A percentile compares a stretch with the other conserved stretches of the same genome.
phyloP scores from a whole-genome alignment of 2,329 filamentous ascomycete genomes.

The Arthroderma sp. region DNA sequence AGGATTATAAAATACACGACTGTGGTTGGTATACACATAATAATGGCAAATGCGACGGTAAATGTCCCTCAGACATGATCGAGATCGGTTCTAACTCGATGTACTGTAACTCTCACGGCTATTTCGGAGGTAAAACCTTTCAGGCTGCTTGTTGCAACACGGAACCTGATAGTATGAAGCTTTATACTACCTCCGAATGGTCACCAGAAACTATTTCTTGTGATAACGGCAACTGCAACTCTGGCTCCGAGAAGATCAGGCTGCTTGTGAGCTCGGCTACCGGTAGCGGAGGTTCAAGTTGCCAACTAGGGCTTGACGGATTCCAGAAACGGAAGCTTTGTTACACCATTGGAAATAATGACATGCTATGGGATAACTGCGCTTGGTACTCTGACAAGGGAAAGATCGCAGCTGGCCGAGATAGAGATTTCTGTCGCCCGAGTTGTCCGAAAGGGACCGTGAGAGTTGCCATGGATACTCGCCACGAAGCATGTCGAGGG shows the following conservation, averaged over 20 bases:
- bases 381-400: neutral
- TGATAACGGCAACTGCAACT: neutral
- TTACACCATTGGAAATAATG: neutral
- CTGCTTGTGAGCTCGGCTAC: neutral
- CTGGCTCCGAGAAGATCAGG: neutral
- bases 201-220: neutral
- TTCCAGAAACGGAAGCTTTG: neutral
- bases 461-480: neutral
- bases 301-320: neutral
- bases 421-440: neutral
- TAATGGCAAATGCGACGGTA: neutral
- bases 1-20: neutral
- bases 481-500: neutral
- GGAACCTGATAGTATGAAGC: neutral
- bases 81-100: constrained; percentile 3
- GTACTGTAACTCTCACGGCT: neutral
- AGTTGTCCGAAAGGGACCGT: neutral
- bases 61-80: neutral
- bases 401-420: neutral
- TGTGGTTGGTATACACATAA: constrained; percentile 1
- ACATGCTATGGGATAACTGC: neutral
- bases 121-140: neutral
- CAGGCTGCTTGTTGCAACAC: constrained; percentile 4
- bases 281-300: neutral
- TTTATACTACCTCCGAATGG: neutral